These are phyloP conservation scores for Sarcodon sp. DNA, from an alignment of 768 basidiomycete species.

Conservation along the genomic window DNA sequence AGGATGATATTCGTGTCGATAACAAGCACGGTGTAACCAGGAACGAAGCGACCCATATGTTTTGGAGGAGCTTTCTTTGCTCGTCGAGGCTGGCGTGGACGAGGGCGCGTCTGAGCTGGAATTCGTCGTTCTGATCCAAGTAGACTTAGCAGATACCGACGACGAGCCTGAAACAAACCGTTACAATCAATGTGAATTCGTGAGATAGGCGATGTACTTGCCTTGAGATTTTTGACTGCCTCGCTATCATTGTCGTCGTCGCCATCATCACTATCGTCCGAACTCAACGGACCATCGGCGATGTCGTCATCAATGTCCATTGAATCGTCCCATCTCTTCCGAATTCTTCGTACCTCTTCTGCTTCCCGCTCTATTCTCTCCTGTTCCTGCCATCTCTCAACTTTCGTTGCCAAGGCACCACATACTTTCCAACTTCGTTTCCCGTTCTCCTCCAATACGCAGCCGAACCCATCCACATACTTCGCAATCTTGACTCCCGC, in stretches of 20 bases:
- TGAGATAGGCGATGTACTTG: slow-evolving; percentile 16
- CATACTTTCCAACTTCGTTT: slow-evolving; percentile 51
- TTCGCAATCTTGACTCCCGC: slow-evolving; percentile 54
- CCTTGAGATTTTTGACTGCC: slow-evolving; percentile 75
- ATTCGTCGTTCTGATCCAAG: slow-evolving; percentile 31
- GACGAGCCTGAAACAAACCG: slow-evolving; percentile 40
- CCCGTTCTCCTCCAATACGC: slow-evolving; percentile 25
- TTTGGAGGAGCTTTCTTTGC: slow-evolving; percentile 16
- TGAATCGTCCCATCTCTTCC: slow-evolving; percentile 45
- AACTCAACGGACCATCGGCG: slow-evolving; percentile 24
- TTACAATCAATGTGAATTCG: slow-evolving; percentile 7
- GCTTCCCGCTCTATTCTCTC: slow-evolving; percentile 53
- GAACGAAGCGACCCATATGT: slow-evolving; percentile 42
- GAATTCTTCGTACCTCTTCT: slow-evolving; percentile 52
- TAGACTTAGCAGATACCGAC: slow-evolving; percentile 61
- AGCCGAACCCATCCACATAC: slow-evolving; percentile 66
- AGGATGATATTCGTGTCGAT: slow-evolving; percentile 93
- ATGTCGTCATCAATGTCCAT: slow-evolving; percentile 64
- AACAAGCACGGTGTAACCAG: slow-evolving; percentile 85
- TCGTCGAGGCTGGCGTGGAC: slow-evolving; percentile 16
- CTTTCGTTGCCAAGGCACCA: slow-evolving; percentile 55
- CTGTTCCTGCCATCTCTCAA: slow-evolving; percentile 56
- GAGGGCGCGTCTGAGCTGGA: slow-evolving; percentile 11
- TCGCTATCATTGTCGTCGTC: slow-evolving; percentile 59
- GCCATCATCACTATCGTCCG: slow-evolving; percentile 30